These are phyloP conservation scores for Cydonia oblonga DNA, from an alignment of 331 rosid genomes.

Conservation along the genomic window DNA sequence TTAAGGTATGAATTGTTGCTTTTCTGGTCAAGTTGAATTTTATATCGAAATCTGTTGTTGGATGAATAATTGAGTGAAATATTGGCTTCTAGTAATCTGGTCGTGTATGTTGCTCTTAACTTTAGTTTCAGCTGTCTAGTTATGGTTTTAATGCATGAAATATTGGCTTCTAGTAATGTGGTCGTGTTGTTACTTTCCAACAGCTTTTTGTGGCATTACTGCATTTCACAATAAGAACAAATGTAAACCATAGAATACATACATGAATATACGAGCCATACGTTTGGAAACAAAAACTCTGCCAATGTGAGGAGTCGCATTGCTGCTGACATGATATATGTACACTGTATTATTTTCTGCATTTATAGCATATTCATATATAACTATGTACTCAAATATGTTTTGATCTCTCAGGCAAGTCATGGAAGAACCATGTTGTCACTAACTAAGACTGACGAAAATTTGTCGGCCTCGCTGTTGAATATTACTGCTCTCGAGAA, in stretches of 20 bases:
- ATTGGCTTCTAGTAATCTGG: not conserved
- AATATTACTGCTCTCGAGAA: slow-evolving; percentile 71
- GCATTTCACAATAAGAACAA: not conserved
- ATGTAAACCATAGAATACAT: not conserved
- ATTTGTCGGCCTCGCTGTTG: slow-evolving; percentile 67
- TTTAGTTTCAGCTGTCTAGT: not conserved
- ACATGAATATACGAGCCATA: not conserved
- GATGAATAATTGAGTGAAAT: not conserved
- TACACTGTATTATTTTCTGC: not conserved
- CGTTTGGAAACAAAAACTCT: not conserved
- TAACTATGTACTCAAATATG: not conserved
- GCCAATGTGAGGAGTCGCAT: not conserved
- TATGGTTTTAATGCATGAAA: not conserved
- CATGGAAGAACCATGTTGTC: slow-evolving; percentile 54
- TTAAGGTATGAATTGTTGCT: slow-evolving; percentile 42
- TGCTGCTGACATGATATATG: not conserved
- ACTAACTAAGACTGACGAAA: slow-evolving; percentile 56
- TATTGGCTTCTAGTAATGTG: no score
- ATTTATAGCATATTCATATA: not conserved
- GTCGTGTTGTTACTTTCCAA: not conserved
- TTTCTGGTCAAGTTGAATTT: not conserved
- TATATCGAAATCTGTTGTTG: not conserved
- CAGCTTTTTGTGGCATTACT: not conserved
- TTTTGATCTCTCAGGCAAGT: slow-evolving; percentile 49
- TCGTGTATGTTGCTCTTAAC: not conserved